Conservation (phyloP, 1,284 basidiomycete species). For the Ceratobasidium theobromae region DNA sequence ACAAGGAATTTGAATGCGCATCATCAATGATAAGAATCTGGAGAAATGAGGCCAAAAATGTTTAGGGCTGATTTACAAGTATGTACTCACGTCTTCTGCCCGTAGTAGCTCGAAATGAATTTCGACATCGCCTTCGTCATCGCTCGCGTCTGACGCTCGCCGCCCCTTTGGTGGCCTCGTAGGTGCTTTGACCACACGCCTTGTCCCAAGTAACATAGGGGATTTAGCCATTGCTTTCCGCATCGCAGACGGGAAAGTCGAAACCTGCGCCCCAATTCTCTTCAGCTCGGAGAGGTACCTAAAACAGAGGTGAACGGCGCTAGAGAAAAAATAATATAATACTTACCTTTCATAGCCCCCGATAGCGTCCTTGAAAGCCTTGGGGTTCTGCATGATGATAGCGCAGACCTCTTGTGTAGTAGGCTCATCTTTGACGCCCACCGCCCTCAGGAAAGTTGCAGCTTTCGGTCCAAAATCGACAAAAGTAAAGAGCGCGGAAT, state of each 20-base stretch:
- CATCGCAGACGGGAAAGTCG: constrained; percentile 59
- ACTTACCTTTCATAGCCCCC: constrained; percentile 63
- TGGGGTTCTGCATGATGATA: constrained; percentile 61
- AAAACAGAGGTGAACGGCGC: background rate
- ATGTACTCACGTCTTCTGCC: constrained; percentile 42
- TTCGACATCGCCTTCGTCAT: constrained; percentile 43
- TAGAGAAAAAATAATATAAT: background rate
- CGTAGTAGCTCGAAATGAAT: constrained; percentile 64
- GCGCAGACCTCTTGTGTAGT: constrained; percentile 70
- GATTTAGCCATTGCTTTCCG: constrained; percentile 66
- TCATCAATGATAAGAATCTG: constrained; percentile 81
- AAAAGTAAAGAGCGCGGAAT: constrained; percentile 81
- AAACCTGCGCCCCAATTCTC: constrained; percentile 77
- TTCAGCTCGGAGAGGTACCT: constrained; percentile 84
- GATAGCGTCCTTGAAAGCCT: constrained; percentile 66
- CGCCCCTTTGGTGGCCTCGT: constrained; percentile 49
- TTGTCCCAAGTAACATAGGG: constrained; percentile 66
- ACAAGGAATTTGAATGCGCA: constrained; percentile 71
- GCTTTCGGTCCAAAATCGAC: constrained; percentile 86
- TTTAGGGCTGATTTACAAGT: background rate
- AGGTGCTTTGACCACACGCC: constrained; percentile 46
- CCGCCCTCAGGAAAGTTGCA: constrained; percentile 82
- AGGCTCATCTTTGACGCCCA: constrained; percentile 87
- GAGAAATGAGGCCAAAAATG: constrained; percentile 10
- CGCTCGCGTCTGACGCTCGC: constrained; percentile 40